Base-by-base conservation (phyloP, 1,139 yeast genomes). In the Pichia sp. region DNA sequence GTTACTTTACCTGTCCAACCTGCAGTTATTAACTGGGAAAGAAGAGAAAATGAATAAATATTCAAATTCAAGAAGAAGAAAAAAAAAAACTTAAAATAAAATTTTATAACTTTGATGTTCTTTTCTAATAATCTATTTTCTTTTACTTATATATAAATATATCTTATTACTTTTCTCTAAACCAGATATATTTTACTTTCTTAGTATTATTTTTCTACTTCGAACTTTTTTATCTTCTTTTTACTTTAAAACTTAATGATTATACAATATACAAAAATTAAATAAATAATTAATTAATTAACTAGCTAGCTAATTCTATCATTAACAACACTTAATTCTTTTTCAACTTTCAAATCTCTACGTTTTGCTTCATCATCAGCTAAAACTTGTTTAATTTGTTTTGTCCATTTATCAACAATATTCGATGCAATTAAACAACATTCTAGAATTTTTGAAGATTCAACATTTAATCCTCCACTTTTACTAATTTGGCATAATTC, bases 401-500 rank as follows among this genome's bases (percentile, higher is more conserved):
- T 79, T 0, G 96, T 86, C 54, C 86, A 65, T 27, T 67, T 64
- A 48, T 78, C 81, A 7, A 88, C 94, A 42, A 81, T 75, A 9
- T 67, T 66, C 60, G 78, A 79, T 1, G 96, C 94, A 53, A 75
- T 70, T 52, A 77, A 76, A 38, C 87, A 77, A 62, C 95, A 82
- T 40, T 81, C 79, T 70, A 89, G 71, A 48, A 92, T 69, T 35
- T 78, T 71, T 43, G 76, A 64, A 0, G 95, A 89, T 58, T 88
- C 92, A 56, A 92, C 79, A 2, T 95, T 86, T 43, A 87, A 71
- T 0, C 97, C 97, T 44, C 98, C 98, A 40, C 89, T 86, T 61
- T 92, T 92, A 44, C 86, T 77, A 39, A 94, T 73, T 65, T 92
- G 98, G 47, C 96, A 88, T 26, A 92, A 71, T 61, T 92, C 98